Evolutionary conservation across 257 asterid genomes (phyloP).

Genomic region (Solanum virginianum): DNA sequence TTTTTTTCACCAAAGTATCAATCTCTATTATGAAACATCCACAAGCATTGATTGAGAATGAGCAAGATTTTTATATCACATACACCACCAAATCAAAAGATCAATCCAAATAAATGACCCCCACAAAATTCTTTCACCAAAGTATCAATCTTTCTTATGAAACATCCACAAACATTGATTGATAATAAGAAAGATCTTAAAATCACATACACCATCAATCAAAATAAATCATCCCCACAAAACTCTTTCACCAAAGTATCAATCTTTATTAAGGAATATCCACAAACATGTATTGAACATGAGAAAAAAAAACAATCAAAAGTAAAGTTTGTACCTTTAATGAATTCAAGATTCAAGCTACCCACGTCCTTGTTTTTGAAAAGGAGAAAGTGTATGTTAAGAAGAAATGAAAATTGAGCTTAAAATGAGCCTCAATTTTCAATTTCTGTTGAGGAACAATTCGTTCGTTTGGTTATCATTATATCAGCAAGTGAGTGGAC

Average conservation of each 20-base stretch:
- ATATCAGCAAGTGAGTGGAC: conserved; percentile 5
- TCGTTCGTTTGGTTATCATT: neutral
- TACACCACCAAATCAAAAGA: neutral
- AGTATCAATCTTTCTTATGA: neutral
- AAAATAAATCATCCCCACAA: neutral
- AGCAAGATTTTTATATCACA: neutral
- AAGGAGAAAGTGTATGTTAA: neutral
- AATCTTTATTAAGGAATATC: neutral
- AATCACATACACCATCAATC: neutral
- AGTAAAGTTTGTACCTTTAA: neutral
- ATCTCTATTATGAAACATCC: neutral
- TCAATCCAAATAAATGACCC: neutral
- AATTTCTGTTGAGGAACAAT: neutral
- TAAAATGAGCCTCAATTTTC: conserved; percentile 5
- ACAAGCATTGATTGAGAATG: neutral
- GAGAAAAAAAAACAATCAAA: neutral
- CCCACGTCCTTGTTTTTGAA: neutral
- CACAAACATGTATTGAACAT: neutral
- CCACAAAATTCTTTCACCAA: neutral
- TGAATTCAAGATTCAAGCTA: neutral
- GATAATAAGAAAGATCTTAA: neutral
- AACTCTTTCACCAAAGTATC: neutral
- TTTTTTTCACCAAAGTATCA: neutral
- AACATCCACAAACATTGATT: neutral
- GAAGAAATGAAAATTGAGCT: neutral